These are phyloP conservation scores for Elsinoe batatas DNA, from an alignment of 2,329 filamentous ascomycete genomes.

Conservation along the genomic window DNA sequence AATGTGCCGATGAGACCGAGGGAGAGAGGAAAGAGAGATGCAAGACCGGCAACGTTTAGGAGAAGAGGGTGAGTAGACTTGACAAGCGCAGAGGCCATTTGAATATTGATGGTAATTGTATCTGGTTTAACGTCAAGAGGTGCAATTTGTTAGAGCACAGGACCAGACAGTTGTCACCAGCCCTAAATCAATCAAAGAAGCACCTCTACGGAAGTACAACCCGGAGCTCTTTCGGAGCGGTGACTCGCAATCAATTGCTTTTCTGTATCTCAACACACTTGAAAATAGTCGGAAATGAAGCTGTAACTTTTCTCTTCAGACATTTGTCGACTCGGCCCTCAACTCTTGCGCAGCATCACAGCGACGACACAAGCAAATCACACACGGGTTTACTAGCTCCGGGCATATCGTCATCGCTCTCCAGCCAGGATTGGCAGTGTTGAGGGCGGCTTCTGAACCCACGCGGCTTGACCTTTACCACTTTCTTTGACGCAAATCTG, in stretches of 20 bases:
- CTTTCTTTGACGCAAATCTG: background rate
- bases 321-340: background rate
- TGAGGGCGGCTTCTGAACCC: slow-evolving; percentile 6
- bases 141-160: no score
- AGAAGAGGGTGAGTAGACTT: no score
- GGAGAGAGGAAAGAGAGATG: no score
- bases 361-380: background rate
- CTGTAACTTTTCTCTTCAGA: background rate
- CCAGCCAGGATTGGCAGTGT: slow-evolving; percentile 4
- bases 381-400: background rate
- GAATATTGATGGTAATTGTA: no score
- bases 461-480: background rate
- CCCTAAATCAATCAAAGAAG: background rate
- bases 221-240: slow-evolving; percentile 1
- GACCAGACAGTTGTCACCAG: no score
- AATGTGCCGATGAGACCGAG: no score
- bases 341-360: slow-evolving; percentile 6
- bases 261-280: background rate
- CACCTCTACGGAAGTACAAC: background rate
- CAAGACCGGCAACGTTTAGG: no score
- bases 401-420: slow-evolving; percentile 5
- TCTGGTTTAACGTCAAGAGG: no score
- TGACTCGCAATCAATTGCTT: background rate
- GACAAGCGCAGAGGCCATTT: no score
- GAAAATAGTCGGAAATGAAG: background rate